These are phyloP conservation scores for Parascedosporium putredinis DNA, from an alignment of 2,329 filamentous ascomycete genomes.

Conservation along the genomic window DNA sequence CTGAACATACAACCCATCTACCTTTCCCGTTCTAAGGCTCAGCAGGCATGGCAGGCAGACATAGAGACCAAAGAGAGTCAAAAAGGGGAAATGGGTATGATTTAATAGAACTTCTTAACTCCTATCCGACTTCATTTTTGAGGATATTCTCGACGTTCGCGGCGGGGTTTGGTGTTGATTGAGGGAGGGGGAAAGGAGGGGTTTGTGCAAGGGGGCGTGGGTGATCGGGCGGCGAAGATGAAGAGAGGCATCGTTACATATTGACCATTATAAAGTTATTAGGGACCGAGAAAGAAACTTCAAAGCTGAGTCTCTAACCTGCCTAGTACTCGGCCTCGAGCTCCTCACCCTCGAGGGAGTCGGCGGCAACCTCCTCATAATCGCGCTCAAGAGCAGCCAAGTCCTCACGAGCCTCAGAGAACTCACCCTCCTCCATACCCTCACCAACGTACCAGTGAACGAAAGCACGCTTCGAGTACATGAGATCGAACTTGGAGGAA, in stretches of 20 bases:
- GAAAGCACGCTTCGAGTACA: conserved; percentile 99
- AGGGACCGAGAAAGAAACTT: conserved; percentile 2
- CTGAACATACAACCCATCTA: conserved; percentile 9
- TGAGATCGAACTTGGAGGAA: conserved; percentile 97
- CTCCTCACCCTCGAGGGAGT: conserved; percentile 82
- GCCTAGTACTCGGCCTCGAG: conserved; percentile 83
- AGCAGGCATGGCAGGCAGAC: conserved; percentile 8
- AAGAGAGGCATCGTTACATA: conserved; percentile 3
- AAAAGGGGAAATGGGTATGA: conserved; percentile 7
- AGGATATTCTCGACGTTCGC: background rate
- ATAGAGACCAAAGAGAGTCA: conserved; percentile 6
- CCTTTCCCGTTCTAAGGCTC: conserved; percentile 7
- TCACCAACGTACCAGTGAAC: conserved; percentile 99
- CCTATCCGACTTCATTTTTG: conserved; percentile 3
- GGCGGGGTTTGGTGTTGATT: background rate
- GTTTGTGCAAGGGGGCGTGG: background rate
- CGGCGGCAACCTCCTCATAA: conserved; percentile 96
- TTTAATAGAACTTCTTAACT: conserved; percentile 2
- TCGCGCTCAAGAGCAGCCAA: conserved; percentile 94
- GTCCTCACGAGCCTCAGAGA: conserved; percentile 98
- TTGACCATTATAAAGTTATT: conserved; percentile 5
- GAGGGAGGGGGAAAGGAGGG: too few relatives aligned
- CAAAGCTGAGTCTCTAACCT: background rate
- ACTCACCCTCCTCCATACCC: conserved; percentile 99
- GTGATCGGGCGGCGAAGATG: background rate